A percentile compares a stretch with the other conserved stretches of the same genome.
These are phyloP conservation scores for Cladosporium sp. DNA, from an alignment of 2,329 filamentous ascomycete genomes.

Conservation along the genomic window DNA sequence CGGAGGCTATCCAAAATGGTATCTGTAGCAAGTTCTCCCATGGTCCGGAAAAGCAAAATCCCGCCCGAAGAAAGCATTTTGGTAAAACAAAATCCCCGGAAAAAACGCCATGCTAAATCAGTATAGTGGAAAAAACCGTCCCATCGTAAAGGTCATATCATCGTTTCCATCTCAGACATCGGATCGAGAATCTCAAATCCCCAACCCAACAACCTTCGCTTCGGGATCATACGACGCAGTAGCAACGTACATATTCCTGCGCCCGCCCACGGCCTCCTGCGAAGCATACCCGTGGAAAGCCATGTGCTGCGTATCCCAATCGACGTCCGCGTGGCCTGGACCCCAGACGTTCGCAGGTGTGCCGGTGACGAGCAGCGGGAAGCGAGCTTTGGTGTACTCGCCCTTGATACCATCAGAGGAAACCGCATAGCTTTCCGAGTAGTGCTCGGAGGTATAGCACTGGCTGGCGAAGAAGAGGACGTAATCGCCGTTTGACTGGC, in stretches of 20 bases:
- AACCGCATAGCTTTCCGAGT: slow-evolving; percentile 2
- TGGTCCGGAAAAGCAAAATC: no score
- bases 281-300: slow-evolving; percentile 18
- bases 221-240: background rate
- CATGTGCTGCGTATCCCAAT: slow-evolving; percentile 17
- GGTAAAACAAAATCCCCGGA: no score
- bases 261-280: slow-evolving; percentile 12
- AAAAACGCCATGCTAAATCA: no score
- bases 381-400: slow-evolving; percentile 16
- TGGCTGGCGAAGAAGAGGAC: slow-evolving; percentile 25
- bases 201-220: no score
- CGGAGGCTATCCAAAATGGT: no score
- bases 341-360: slow-evolving; percentile 14
- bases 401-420: slow-evolving; percentile 11
- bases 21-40: no score
- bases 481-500: slow-evolving; percentile 19
- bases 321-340: slow-evolving; percentile 20
- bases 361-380: slow-evolving; percentile 12
- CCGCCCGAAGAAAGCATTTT: no score
- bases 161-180: no score
- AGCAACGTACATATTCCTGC: slow-evolving; percentile 17
- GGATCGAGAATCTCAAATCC: no score
- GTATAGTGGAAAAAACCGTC: no score
- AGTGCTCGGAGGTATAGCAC: slow-evolving; percentile 19
- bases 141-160: no score